Base-by-base conservation (phyloP, 441 rosid species). In the Arabidopsis hybrid region DNA sequence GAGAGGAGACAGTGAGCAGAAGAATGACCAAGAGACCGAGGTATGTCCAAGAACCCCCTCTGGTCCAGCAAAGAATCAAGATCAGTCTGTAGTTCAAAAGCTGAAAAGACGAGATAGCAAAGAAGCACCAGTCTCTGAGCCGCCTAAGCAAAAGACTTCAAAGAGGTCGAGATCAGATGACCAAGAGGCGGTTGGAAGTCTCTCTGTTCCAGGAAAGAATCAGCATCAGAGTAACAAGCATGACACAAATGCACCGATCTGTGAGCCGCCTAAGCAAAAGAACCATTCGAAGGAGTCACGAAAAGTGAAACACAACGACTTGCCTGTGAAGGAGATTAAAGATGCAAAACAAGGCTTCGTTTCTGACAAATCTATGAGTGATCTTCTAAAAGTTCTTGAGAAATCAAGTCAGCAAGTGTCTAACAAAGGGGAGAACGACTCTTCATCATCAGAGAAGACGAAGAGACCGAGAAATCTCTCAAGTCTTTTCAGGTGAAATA, bases 221-320 rank as follows among this genome's bases (percentile, higher is more conserved):
- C 34, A 68, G n/a, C 51, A 43, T 50, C 68, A 68, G 65, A 58
- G 56, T 60, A 58, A 47, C 64, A 82, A 65, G 53, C 51, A 47
- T 50, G 34, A 47, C 58, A 45, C 46, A 21, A 43, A 66, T 64
- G 21, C 68, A 47, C 59, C 55, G 2, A 51, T 55, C 75, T 11
- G 67, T 67, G 85, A 78, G 36, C 59, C 12, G 11, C 57, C 57
- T 39, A 73, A 65, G 79, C 56, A 60, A 75, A 74, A 82, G 76
- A 83, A 51, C 4, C 50, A 21, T 61, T 60, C 8, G 12, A 79
- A 69, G 75, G 74, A 75, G 71, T 34, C 50, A 13, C 50, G 53
- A 29, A 53, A 18, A 56, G 71, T 63, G 61, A 69, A 69, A 57
- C 12, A 2, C 50, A 46, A 11, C 1, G 47, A 47, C 14, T 12